These are phyloP conservation scores for Sclerotinia minor DNA, from an alignment of 2,329 filamentous ascomycete species.

Conservation along the genomic window DNA sequence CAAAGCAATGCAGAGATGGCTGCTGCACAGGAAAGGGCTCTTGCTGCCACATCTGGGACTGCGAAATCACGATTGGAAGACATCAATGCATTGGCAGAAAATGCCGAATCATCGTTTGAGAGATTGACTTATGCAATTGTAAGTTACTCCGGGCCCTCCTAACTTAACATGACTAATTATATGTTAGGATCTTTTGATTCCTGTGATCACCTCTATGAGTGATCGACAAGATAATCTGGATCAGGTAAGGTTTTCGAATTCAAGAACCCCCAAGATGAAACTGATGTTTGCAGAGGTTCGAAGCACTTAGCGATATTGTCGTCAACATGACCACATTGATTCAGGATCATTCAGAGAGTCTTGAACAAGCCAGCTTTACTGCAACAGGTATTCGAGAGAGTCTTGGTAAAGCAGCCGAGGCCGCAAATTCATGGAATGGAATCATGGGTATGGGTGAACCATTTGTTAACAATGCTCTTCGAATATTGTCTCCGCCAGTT, in stretches of 20 bases:
- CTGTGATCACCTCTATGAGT: slow-evolving; percentile 30
- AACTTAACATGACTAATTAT: slow-evolving; percentile 21
- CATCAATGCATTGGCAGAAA: slow-evolving; percentile 33
- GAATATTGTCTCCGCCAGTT: slow-evolving; percentile 27
- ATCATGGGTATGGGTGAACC: slow-evolving; percentile 24
- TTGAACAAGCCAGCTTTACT: slow-evolving; percentile 33
- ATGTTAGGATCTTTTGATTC: slow-evolving; percentile 29
- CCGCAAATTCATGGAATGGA: slow-evolving; percentile 30
- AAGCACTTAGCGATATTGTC: slow-evolving; percentile 30
- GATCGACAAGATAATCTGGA: slow-evolving; percentile 35
- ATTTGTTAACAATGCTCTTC: slow-evolving; percentile 32
- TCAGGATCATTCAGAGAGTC: slow-evolving; percentile 32
- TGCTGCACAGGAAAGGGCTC: slow-evolving; percentile 36
- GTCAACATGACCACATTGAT: slow-evolving; percentile 37
- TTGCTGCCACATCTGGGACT: slow-evolving; percentile 31
- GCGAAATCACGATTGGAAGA: slow-evolving; percentile 30
- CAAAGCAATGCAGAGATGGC: slow-evolving; percentile 38
- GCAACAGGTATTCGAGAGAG: slow-evolving; percentile 34
- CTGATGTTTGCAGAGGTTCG: slow-evolving; percentile 31
- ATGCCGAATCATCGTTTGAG: slow-evolving; percentile 30
- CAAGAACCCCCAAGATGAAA: background rate
- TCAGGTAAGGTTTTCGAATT: slow-evolving; percentile 27
- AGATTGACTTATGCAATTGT: slow-evolving; percentile 32
- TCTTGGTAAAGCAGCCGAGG: slow-evolving; percentile 33
- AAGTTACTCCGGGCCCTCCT: slow-evolving; percentile 17